phyloP scores from a whole-genome alignment of 2,329 filamentous ascomycete genomes.

The Cryphonectria parasitica region DNA sequence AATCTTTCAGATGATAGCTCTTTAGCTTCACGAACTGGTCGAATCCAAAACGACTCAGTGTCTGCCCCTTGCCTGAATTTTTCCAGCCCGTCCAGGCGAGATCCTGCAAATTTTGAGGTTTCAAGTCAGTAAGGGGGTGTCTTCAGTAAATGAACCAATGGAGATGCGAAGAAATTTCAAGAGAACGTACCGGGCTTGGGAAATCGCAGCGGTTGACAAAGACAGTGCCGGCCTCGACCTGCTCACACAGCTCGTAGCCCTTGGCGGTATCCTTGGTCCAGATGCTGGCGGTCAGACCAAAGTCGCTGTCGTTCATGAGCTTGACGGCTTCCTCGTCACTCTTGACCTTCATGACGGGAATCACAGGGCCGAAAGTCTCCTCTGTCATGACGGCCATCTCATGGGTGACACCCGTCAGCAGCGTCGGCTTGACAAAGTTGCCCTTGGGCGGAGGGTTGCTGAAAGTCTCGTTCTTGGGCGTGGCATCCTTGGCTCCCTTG shows the following conservation, averaged over 20 bases:
- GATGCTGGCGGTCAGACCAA: constrained; percentile 93
- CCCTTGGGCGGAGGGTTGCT: constrained; percentile 72
- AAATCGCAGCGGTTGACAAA: constrained; percentile 96
- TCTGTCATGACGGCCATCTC: constrained; percentile 88
- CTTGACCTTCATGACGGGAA: constrained; percentile 86
- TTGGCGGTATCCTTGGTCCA: constrained; percentile 87
- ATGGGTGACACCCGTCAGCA: constrained; percentile 80
- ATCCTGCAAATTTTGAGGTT: constrained; percentile 57
- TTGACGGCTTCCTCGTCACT: constrained; percentile 78
- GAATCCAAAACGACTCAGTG: constrained; percentile 86
- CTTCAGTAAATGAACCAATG: constrained; percentile 23
- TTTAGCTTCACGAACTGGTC: constrained; percentile 96
- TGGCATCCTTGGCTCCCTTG: constrained; percentile 83
- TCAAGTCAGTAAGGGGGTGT: constrained; percentile 32
- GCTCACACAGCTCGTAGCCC: constrained; percentile 76
- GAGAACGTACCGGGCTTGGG: constrained; percentile 75
- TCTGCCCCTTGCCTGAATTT: constrained; percentile 91
- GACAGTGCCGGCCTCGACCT: constrained; percentile 89
- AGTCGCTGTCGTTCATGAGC: constrained; percentile 94
- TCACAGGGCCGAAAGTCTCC: constrained; percentile 93
- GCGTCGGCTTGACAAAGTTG: constrained; percentile 86
- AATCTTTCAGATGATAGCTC: constrained; percentile 91
- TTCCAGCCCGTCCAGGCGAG: constrained; percentile 98
- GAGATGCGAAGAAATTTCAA: background rate
- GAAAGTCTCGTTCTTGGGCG: constrained; percentile 81